A percentile compares a stretch with the other conserved stretches of the same genome.
Evolutionary conservation across 2,329 filamentous ascomycete genomes (phyloP).

Genomic region (Balansia obtecta): DNA sequence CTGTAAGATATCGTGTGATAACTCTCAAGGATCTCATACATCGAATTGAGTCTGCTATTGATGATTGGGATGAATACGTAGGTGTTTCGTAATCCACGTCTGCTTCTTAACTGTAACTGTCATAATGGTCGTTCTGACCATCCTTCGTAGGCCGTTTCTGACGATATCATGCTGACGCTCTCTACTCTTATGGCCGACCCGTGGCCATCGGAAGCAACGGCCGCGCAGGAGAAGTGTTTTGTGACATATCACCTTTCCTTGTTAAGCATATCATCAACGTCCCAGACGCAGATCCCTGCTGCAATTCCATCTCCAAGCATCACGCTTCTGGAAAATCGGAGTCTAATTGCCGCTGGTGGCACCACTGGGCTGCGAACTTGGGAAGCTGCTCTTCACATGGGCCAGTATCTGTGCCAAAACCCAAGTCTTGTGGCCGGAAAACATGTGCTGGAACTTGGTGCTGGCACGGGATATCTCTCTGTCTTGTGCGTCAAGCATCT

Average conservation of each 20-base stretch:
- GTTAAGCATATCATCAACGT: conserved; percentile 12
- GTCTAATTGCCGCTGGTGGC: conserved; percentile 55
- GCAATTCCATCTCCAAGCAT: conserved; percentile 23
- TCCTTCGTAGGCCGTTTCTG: conserved; percentile 59
- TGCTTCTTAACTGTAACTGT: not conserved
- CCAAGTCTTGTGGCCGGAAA: conserved; percentile 35
- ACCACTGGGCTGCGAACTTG: conserved; percentile 71
- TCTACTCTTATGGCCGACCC: conserved; percentile 51
- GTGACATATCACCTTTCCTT: conserved; percentile 54
- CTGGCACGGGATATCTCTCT: conserved; percentile 65
- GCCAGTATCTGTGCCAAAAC: conserved; percentile 49
- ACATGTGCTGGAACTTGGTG: conserved; percentile 58
- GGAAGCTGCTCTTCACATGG: conserved; percentile 68
- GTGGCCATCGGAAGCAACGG: conserved; percentile 48
- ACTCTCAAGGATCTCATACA: conserved; percentile 62
- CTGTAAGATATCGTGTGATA: conserved; percentile 55
- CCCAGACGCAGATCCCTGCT: not conserved
- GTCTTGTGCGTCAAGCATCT: conserved; percentile 62
- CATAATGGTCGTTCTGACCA: conserved; percentile 13
- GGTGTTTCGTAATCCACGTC: conserved; percentile 23
- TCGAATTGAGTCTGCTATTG: conserved; percentile 60
- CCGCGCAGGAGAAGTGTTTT: conserved; percentile 59
- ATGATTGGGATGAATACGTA: conserved; percentile 82
- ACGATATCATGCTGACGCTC: conserved; percentile 61
- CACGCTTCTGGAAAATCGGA: conserved; percentile 56